Evolutionary conservation across 2,329 filamentous ascomycete species (phyloP).

Genomic region (Chalaropsis thielavioides): DNA sequence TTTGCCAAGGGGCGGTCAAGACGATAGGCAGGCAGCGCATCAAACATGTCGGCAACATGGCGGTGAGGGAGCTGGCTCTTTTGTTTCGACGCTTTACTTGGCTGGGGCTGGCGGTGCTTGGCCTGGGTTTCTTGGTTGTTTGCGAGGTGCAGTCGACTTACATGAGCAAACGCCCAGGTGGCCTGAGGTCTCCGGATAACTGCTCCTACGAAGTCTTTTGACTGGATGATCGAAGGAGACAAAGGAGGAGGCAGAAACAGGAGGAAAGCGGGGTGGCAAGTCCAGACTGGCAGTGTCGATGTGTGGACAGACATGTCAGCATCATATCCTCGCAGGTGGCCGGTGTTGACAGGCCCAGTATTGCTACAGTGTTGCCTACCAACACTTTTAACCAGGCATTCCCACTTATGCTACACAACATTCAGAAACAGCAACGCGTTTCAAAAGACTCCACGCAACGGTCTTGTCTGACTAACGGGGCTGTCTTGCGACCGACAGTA

Average conservation of each 20-base stretch:
- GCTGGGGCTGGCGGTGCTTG: background rate
- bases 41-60: background rate
- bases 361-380: background rate
- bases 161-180: background rate
- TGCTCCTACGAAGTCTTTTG: background rate
- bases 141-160: background rate
- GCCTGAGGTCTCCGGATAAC: background rate
- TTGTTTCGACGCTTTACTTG: background rate
- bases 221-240: background rate
- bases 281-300: background rate
- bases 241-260: background rate
- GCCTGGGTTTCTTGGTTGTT: background rate
- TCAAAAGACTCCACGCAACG: background rate
- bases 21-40: background rate
- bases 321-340: background rate
- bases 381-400: background rate
- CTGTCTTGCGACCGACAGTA: background rate
- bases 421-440: background rate
- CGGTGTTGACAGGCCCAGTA: no score
- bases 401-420: background rate
- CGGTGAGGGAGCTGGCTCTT: background rate
- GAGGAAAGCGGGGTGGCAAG: background rate
- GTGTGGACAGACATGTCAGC: background rate
- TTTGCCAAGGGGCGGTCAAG: conserved; percentile 1
- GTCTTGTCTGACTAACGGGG: background rate